Evolutionary conservation across 768 basidiomycete genomes (phyloP).

Genomic region (Floccularia luteovirens): DNA sequence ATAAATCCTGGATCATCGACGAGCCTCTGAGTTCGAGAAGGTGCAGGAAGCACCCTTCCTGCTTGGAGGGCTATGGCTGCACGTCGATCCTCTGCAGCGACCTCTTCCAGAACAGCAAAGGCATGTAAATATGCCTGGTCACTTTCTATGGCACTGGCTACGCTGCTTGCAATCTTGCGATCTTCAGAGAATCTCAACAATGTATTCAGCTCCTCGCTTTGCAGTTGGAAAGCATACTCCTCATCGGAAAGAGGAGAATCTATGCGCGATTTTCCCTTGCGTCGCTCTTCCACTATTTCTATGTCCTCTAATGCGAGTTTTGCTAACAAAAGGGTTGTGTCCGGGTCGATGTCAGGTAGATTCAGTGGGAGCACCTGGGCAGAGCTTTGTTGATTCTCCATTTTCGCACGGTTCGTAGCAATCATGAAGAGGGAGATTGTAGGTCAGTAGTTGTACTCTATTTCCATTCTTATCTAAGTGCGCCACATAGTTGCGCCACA

Average conservation of each 20-base stretch:
- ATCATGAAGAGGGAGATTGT: not conserved
- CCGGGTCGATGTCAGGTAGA: slow-evolving; percentile 20
- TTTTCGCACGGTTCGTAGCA: not conserved
- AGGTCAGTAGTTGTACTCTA: not conserved
- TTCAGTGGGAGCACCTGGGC: not conserved
- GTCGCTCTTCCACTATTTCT: slow-evolving; percentile 18
- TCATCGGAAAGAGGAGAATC: slow-evolving; percentile 28
- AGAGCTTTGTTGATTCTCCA: not conserved
- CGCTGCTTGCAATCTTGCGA: slow-evolving; percentile 28
- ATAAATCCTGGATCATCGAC: slow-evolving; percentile 1
- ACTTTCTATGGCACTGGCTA: slow-evolving; percentile 29
- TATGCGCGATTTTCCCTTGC: slow-evolving; percentile 31
- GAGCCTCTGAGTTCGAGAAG: slow-evolving; percentile 4
- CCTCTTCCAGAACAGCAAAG: slow-evolving; percentile 22
- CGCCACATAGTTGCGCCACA: not conserved
- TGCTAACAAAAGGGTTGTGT: slow-evolving; percentile 29
- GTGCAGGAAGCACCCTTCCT: slow-evolving; percentile 20
- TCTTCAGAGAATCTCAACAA: slow-evolving; percentile 25
- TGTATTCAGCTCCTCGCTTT: slow-evolving; percentile 24
- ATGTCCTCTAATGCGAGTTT: slow-evolving; percentile 35
- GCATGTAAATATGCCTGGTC: slow-evolving; percentile 24
- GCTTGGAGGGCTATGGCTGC: slow-evolving; percentile 29
- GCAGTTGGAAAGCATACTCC: slow-evolving; percentile 35
- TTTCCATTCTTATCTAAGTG: not conserved
- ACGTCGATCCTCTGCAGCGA: slow-evolving; percentile 30